phyloP scores from a whole-genome alignment of 1,139 yeast genomes.

The Protomyces inundatus region DNA sequence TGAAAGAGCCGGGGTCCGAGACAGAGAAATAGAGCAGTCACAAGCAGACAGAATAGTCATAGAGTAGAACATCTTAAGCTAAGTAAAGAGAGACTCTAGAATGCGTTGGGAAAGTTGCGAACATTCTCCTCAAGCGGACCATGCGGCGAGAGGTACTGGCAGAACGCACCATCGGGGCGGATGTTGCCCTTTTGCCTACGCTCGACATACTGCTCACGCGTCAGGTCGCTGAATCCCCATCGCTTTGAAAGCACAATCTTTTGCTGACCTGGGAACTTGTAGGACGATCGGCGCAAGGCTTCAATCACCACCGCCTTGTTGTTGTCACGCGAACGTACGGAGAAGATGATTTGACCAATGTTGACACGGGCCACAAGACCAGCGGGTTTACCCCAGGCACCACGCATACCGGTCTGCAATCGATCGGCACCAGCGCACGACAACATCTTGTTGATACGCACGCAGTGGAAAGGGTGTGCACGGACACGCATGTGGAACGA shows the following conservation, averaged over 20 bases:
- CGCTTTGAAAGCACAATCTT: conserved; percentile 98
- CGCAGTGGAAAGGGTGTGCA: conserved; percentile 99
- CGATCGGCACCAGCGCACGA: conserved; percentile 99
- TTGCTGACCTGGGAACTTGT: conserved; percentile 99
- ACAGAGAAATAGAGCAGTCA: no score
- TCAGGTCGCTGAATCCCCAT: conserved; percentile 99
- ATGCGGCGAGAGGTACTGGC: conserved; percentile 94
- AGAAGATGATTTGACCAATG: conserved; percentile 97
- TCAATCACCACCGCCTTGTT: conserved; percentile 97
- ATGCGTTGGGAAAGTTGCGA: conserved; percentile 79
- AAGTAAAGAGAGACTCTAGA: not conserved
- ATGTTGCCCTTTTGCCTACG: conserved; percentile 96
- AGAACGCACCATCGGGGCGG: conserved; percentile 99
- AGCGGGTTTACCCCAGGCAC: conserved; percentile 99
- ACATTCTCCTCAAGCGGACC: conserved; percentile 92
- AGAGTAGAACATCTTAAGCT: no score
- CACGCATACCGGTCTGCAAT: conserved; percentile 99
- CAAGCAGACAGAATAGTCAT: no score
- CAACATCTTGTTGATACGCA: conserved; percentile 99
- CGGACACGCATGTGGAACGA: conserved; percentile 99
- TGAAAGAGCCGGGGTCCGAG: no score
- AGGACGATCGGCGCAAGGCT: conserved; percentile 99
- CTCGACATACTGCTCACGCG: conserved; percentile 94
- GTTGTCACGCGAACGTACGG: conserved; percentile 96
- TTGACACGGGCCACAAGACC: conserved; percentile 99